Percentiles rank a stretch among this genome's conserved stretches.
These are phyloP conservation scores for Berkeleyomyces rouxiae DNA, from an alignment of 2,329 filamentous ascomycete species.

Conservation along the genomic window DNA sequence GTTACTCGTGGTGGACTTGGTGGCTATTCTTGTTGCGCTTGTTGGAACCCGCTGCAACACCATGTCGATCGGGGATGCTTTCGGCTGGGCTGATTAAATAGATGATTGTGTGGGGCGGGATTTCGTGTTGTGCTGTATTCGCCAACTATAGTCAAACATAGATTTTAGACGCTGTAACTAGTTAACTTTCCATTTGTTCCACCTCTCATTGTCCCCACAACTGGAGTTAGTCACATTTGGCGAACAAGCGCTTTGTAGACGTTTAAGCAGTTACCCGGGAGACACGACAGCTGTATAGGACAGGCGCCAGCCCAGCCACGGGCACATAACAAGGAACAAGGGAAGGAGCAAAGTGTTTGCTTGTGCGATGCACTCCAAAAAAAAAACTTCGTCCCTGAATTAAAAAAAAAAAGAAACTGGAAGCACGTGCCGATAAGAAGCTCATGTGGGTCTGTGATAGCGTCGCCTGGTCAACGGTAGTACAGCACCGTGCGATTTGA, in stretches of 20 bases:
- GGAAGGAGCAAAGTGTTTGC: background rate
- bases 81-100: slow-evolving; percentile 54
- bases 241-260: background rate
- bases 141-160: too few species aligned
- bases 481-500: background rate
- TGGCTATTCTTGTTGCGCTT: slow-evolving; percentile 54
- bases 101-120: background rate
- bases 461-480: slow-evolving; percentile 8
- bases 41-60: slow-evolving; percentile 60
- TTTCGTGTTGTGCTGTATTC: too few species aligned
- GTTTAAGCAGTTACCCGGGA: slow-evolving; percentile 1
- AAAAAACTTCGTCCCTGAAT: background rate
- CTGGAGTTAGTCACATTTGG: background rate
- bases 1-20: slow-evolving; percentile 60
- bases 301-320: background rate
- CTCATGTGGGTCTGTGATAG: slow-evolving; percentile 3
- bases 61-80: slow-evolving; percentile 67
- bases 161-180: too few species aligned
- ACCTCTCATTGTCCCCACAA: background rate
- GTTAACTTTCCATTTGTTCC: too few species aligned
- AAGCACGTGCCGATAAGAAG: background rate
- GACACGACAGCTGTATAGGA: background rate
- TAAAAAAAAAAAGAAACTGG: background rate
- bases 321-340: background rate
- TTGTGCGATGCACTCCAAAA: background rate